These are phyloP conservation scores for Saturnispora bothae DNA, from an alignment of 805 yeast species.

Conservation along the genomic window DNA sequence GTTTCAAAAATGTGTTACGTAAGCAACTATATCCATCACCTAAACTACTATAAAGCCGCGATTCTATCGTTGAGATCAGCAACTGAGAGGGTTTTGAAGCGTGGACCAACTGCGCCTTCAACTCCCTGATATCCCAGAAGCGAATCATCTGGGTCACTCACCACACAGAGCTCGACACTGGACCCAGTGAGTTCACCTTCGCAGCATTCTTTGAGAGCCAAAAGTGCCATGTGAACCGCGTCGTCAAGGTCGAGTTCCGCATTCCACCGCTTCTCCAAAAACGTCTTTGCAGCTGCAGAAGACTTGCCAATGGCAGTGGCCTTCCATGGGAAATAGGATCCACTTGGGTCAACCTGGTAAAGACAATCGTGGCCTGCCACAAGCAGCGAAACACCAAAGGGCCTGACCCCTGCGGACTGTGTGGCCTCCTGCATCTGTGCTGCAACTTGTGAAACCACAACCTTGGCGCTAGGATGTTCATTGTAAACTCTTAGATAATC, in stretches of 20 bases:
- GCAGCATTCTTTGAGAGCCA: slow-evolving; percentile 90
- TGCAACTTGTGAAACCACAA: slow-evolving; percentile 89
- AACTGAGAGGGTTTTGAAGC: slow-evolving; percentile 72
- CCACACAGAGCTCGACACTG: slow-evolving; percentile 83
- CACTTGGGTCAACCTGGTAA: slow-evolving; percentile 97
- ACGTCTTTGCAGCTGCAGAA: slow-evolving; percentile 91
- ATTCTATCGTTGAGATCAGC: slow-evolving; percentile 95
- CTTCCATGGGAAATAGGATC: slow-evolving; percentile 98
- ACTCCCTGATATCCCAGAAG: slow-evolving; percentile 82
- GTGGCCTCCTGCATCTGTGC: slow-evolving; percentile 91
- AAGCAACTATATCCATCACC: no score
- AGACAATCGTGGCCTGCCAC: slow-evolving; percentile 93
- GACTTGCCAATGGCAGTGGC: slow-evolving; percentile 99
- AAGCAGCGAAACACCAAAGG: slow-evolving; percentile 91
- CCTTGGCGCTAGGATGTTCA: slow-evolving; percentile 94
- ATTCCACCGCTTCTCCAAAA: slow-evolving; percentile 96
- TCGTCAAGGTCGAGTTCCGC: slow-evolving; percentile 95
- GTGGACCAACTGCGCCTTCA: slow-evolving; percentile 67
- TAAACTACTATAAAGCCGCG: slow-evolving; percentile 58
- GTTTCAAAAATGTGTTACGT: no score
- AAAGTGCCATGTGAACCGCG: slow-evolving; percentile 90
- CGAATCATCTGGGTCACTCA: slow-evolving; percentile 74
- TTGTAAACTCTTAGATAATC: slow-evolving; percentile 87
- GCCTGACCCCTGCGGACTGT: slow-evolving; percentile 42
- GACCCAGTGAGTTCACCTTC: slow-evolving; percentile 98